phyloP scores from a whole-genome alignment of 2,329 filamentous ascomycete genomes.

The Calonectria pauciramosa region DNA sequence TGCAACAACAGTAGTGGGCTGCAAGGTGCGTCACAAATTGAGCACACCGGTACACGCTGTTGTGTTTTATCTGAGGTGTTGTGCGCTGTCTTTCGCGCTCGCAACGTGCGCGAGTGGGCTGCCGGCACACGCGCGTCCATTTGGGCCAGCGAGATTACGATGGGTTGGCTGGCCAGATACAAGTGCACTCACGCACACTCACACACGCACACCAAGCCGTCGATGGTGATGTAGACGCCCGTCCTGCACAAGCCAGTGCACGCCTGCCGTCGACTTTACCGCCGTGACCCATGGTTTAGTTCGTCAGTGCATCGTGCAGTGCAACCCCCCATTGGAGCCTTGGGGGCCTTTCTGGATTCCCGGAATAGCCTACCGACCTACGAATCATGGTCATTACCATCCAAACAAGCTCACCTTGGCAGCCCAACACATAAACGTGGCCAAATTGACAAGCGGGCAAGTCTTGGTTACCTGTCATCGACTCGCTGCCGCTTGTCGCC shows the following conservation, averaged over 20 bases:
- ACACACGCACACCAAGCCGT: background rate
- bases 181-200: background rate
- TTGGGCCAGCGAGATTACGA: constrained; percentile 21
- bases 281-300: background rate
- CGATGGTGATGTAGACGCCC: background rate
- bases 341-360: background rate
- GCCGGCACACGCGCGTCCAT: background rate
- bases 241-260: background rate
- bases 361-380: background rate
- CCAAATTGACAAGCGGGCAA: background rate
- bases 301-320: background rate
- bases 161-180: constrained; percentile 20
- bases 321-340: background rate
- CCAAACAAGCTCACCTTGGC: constrained; percentile 19
- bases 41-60: background rate
- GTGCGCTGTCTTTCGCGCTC: background rate
- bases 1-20: background rate
- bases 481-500: background rate
- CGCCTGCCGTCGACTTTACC: background rate
- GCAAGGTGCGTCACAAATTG: background rate
- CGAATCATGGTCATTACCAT: constrained; percentile 3
- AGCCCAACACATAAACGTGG: background rate
- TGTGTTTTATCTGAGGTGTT: background rate
- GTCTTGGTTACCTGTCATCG: background rate
- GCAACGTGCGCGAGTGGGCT: background rate